Base-by-base conservation (phyloP, 2,329 filamentous ascomycete genomes). In the Didymellaceae sp. region DNA sequence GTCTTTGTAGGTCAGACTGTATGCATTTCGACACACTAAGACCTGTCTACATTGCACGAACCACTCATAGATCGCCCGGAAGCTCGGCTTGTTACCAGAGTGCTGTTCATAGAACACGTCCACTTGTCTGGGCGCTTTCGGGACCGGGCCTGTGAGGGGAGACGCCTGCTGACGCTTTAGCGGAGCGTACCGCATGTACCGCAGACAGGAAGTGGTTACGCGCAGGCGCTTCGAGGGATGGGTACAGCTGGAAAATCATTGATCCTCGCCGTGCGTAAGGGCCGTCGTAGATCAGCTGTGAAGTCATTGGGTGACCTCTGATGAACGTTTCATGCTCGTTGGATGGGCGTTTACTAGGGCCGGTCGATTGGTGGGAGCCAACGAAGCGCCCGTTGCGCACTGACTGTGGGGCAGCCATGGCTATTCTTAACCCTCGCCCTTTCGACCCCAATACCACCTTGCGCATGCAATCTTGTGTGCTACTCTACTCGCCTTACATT, bases 1-100 rank as follows among this genome's bases (percentile, higher is more conserved):
- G 62, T 65, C 66, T 70, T 62, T 71, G 68, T 71, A 72, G 66
- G 62, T 49, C 60, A 59, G 46, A 9, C 55, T 55, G 49, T 34
- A 47, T 57, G 58, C 46, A 51, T 53, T 46, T 37, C 48, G 49
- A 59, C 54, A 49, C 52, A 59, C 62, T 66, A 58, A 68, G 52
- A 66, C 61, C 57, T 59, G 47, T 43, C 31, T 57, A 56, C 47
- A 49, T 45, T 41, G 26, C 35, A 49, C 30, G 43, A 53, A 56
- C 68, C 68, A 71, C 57, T 67, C 55, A 67, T 54, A 58, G 38
- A 35, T 34, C 35, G 28, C 63, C 65, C 66, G 65, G 50, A 59
- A 50, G 41, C 43, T 46, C 52, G 58, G 43, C 52, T 53, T 55
- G 49, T 47, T 46, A 52, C 49, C 45, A 45, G 39, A 33, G 7